phyloP scores from a whole-genome alignment of 768 basidiomycete species.

The Fomitopsis pulvina region DNA sequence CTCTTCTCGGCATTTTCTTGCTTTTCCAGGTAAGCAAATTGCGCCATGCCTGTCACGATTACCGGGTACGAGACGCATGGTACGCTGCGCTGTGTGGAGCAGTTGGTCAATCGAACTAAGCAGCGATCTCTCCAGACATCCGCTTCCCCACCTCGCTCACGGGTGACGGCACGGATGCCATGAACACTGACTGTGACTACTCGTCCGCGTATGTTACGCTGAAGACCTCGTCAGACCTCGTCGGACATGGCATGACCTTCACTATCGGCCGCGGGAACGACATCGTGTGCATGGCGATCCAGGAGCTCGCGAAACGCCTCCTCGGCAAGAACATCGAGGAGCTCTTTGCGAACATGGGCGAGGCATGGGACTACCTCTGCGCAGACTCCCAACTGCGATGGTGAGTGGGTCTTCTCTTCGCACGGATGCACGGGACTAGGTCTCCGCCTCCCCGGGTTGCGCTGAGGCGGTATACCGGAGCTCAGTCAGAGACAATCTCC shows the following conservation, averaged over 20 bases:
- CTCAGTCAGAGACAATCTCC: no score
- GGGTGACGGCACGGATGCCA: conserved; percentile 92
- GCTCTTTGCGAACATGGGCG: conserved; percentile 87
- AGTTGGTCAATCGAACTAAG: neutral
- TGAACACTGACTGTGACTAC: conserved; percentile 96
- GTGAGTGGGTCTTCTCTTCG: conserved; percentile 32
- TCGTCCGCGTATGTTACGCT: conserved; percentile 88
- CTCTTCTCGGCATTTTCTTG: neutral
- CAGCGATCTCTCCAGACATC: conserved; percentile 47
- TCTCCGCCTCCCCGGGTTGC: neutral
- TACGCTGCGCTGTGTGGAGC: conserved; percentile 17
- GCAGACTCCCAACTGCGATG: conserved; percentile 90
- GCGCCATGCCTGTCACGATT: conserved; percentile 34
- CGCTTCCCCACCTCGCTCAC: conserved; percentile 89
- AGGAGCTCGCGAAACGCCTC: conserved; percentile 72
- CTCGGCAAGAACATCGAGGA: conserved; percentile 76
- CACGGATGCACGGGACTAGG: neutral
- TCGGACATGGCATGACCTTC: conserved; percentile 93
- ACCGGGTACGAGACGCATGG: conserved; percentile 55
- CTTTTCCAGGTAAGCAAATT: neutral
- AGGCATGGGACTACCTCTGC: conserved; percentile 81
- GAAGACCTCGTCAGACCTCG: conserved; percentile 60
- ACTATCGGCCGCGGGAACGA: conserved; percentile 95
- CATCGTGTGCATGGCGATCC: conserved; percentile 83
- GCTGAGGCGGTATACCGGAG: neutral